A percentile compares a stretch with the other conserved stretches of the same genome.
Conservation (phyloP, 768 basidiomycete genomes). For the Suillus bovinus region DNA sequence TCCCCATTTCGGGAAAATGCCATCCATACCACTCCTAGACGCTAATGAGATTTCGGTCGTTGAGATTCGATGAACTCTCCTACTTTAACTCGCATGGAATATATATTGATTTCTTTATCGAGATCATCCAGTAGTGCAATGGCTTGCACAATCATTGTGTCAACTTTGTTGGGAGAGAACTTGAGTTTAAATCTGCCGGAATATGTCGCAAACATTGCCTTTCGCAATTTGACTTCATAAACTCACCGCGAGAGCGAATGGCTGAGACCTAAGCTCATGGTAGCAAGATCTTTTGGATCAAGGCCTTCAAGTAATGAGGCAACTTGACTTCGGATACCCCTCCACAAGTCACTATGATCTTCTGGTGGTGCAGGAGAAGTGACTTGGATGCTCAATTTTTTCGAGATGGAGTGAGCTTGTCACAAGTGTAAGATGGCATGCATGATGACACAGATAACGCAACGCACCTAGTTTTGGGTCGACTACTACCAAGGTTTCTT, state of each 20-base stretch:
- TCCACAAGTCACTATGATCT: conserved; percentile 82
- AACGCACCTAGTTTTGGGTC: conserved; percentile 87
- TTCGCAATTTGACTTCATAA: conserved; percentile 1
- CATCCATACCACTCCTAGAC: conserved; percentile 99
- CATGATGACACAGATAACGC: conserved; percentile 7
- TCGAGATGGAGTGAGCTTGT: conserved; percentile 81
- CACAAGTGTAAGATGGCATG: conserved; percentile 12
- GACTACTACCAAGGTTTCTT: conserved; percentile 81
- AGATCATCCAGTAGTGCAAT: conserved; percentile 97
- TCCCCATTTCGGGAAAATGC: conserved; percentile 99
- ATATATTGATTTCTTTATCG: conserved; percentile 99
- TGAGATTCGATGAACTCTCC: conserved; percentile 16
- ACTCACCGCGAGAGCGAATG: conserved; percentile 91
- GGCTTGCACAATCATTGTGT: conserved; percentile 99
- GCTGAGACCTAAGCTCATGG: conserved; percentile 96
- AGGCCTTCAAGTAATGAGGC: conserved; percentile 84
- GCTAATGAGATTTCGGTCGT: not conserved
- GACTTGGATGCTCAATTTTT: conserved; percentile 93
- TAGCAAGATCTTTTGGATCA: conserved; percentile 91
- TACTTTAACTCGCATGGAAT: conserved; percentile 98
- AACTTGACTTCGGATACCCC: conserved; percentile 91
- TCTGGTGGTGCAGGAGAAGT: conserved; percentile 52
- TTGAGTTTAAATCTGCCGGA: conserved; percentile 90
- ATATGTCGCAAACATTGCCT: conserved; percentile 10
- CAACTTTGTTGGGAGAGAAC: conserved; percentile 99